Base-by-base conservation (phyloP, 176 grass and related monocot genomes). In the Chloris gayana region DNA sequence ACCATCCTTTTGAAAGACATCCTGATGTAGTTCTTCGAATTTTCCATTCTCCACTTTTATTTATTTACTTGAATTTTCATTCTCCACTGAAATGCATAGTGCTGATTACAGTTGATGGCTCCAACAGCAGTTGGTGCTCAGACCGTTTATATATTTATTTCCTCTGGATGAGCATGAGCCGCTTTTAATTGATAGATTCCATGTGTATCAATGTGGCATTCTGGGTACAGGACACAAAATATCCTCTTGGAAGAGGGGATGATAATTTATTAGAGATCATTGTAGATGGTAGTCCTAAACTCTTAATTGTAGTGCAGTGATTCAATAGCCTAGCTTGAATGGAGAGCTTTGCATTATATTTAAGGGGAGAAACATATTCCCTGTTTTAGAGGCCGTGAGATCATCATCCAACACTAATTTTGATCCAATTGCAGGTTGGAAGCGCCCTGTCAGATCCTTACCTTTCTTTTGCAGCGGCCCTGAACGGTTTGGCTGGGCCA, bases 371-470 rank as follows among this genome's bases (percentile, higher is more conserved):
- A 34, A 76, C n/a, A n/a, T n/a, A n/a, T n/a, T n/a, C n/a, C n/a
- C n/a, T n/a, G n/a, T n/a, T n/a, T 17, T 14, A 17, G n/a, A 29
- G 31, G 9, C 10, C 38, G 7, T 72, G 44, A 54, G 27, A 26
- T 29, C 14, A 27, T 81, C 35, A 66, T 77, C 46, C 37, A 31
- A 14, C 19, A 67, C 25, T 79, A 29, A 46, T 70, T 32, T 18
- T 22, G 6, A 60, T 84, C 71, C 68, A 60, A 59, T 80, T 84
- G 84, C 79, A 99, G 96, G 96, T 99, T 72, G 96, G 84, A 57
- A 99, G 96, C 76, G 92, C 96, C 58, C 86, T 99, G 74, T 93
- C 96, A 82, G 96, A 99, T 67, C 92, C 92, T 46, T 99, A 95
- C 31, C 88, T 99, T 84, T 95, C 92, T 65, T 99, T 95, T 73